Evolutionary conservation across 1,284 basidiomycete genomes (phyloP), one percentile per base, ranked within the genome.

Genomic region (Athelia sp.): DNA sequence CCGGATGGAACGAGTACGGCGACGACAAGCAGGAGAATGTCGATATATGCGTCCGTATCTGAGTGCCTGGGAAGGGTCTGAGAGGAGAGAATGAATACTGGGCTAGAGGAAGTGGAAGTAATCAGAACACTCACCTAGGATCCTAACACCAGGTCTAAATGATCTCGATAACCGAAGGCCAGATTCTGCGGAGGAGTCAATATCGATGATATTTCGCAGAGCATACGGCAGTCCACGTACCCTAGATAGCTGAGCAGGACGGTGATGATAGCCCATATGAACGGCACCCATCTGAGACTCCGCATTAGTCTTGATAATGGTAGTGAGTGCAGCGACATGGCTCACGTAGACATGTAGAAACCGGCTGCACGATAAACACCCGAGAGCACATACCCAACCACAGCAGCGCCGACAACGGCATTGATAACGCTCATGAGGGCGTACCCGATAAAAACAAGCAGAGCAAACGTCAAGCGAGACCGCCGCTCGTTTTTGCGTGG

Each of bases 331-430:
- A 43, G 14, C 35, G 49, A 36, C 43, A 38, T 23, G 26, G 26
- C 84, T 58, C 62, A 91, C 82, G 90, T 93, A 11, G 87, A 90
- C 78, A 93, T 85, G 54, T 81, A 78, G 57, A 85, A 91, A 26
- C 75, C 67, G 1, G 75, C 88, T 0, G 86, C 79, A 36, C 72
- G 73, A 65, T 82, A 93, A 17, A 93, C 66, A 1, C 82, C 88
- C 19, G 79, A 79, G 34, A 88, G 70, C 3, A 83, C 70, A 57
- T 86, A 89, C 0, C 87, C 87, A 3, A 91, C 70, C 1, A 93
- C 75, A 0, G 84, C 82, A 2, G 86, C 84, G 6, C 81, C 79
- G 3, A 90, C 62, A 2, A 90, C 73, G 0, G 88, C 81, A 1
- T 87, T 81, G 3, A 78, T 69, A 4, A 88, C 63, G 22, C 84